phyloP scores from a whole-genome alignment of 495 filamentous ascomycete species.

The Penicillium lividum region DNA sequence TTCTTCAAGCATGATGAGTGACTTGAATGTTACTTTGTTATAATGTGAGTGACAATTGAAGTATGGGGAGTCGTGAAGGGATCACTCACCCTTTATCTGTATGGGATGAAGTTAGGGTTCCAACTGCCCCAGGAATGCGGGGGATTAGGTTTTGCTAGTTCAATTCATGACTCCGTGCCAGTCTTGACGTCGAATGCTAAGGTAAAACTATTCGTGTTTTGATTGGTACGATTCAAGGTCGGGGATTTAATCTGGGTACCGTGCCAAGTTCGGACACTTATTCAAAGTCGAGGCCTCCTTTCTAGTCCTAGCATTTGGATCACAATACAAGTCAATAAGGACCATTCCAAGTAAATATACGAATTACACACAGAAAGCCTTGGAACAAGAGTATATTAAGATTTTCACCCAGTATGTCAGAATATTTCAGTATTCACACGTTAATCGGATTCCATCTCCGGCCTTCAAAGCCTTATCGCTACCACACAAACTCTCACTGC shows the following conservation, averaged over 20 bases:
- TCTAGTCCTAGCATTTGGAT: too few species aligned
- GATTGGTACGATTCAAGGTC: background rate
- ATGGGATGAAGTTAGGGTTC: background rate
- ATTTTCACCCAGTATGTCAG: too few species aligned
- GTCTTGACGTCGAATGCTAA: background rate
- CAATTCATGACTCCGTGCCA: background rate
- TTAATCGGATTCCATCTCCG: background rate
- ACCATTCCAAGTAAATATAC: too few species aligned
- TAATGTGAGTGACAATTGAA: background rate
- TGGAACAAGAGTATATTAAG: too few species aligned
- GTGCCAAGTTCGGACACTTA: background rate
- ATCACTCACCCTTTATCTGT: background rate
- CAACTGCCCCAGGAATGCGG: background rate
- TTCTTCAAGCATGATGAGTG: conserved; percentile 10
- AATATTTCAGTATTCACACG: background rate
- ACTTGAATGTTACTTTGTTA: background rate
- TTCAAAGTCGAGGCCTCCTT: background rate
- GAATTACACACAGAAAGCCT: too few species aligned
- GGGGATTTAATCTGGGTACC: background rate
- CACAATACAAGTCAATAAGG: too few species aligned
- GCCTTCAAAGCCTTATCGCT: background rate
- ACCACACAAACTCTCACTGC: background rate
- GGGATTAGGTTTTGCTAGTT: background rate
- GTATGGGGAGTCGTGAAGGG: background rate
- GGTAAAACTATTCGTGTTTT: background rate